Base-by-base conservation (phyloP, 2,329 filamentous ascomycete species). In the Colletotrichum filicis region DNA sequence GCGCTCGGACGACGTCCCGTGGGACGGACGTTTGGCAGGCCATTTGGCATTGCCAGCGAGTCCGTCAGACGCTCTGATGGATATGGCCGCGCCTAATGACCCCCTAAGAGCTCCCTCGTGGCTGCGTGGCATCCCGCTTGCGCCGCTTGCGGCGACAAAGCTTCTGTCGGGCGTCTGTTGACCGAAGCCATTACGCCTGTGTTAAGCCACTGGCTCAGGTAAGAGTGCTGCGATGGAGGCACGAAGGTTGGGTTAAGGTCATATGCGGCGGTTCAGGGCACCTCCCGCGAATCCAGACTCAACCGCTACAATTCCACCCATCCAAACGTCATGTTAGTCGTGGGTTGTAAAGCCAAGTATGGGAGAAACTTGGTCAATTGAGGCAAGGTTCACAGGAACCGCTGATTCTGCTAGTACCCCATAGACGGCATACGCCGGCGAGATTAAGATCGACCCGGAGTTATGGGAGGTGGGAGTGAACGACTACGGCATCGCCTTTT, bases 201-300 rank as follows among this genome's bases (percentile, higher is more conserved):
- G 24, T 59, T 64, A 59, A 73, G 70, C 70, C 66, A 64, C 70
- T 60, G 66, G 70, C 59, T 69, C 59, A 64, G 66, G 70, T 63
- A 55, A 49, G 42, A 11, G 32, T 64, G 35, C 37, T 30, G 58
- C 28, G 42, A 58, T 11, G 22, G n/a, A 53, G 42, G 19, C 30
- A 58, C 11, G 22, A 30, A 53, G 42, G 19, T 30, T 66, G 52
- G 37, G 28, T 22, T 4, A 46, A 24, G 37, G 35, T 55, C 65
- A 52, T 55, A 52, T 58, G 69, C 22, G 49, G 69, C 37, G 19
- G 56, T 49, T n/a, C 19, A 49, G 42, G 42, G 42, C 19, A 49
- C 8, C 19, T 22, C 19, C 42, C 42, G 42, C 19, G 19, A 49
- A 22, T 49, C 30, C 66, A 68, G 58, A 55, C 59, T 24, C 14